Evolutionary conservation across 73 alveolate genomes (phyloP).

Genomic region (Symbiodinium pilosum): DNA sequence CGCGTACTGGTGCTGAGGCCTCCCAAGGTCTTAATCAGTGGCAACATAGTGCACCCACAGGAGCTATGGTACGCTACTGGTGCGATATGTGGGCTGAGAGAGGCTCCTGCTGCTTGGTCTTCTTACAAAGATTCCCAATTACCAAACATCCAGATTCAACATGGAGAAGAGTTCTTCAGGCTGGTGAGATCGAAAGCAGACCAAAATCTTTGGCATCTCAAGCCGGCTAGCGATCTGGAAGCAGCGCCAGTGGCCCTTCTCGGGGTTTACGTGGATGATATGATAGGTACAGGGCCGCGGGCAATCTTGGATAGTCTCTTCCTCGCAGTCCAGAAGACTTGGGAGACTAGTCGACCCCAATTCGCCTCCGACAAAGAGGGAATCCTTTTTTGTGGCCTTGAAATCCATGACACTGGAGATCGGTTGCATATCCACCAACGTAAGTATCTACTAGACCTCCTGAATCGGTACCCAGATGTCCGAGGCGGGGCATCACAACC

Average conservation of each 20-base stretch:
- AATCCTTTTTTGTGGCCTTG: not conserved
- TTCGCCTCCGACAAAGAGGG: not conserved
- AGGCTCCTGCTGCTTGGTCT: not conserved
- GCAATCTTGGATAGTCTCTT: too few species aligned
- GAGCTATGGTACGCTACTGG: not conserved
- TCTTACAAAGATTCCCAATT: too few species aligned
- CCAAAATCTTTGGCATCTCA: too few species aligned
- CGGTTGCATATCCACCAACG: not conserved
- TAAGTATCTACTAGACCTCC: not conserved
- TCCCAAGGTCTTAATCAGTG: not conserved
- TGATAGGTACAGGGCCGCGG: not conserved
- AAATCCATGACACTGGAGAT: not conserved
- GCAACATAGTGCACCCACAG: not conserved
- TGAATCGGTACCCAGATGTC: not conserved
- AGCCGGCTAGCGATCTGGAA: not conserved
- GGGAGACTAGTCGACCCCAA: not conserved
- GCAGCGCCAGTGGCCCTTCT: not conserved
- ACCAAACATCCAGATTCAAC: too few species aligned
- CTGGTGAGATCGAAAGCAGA: too few species aligned
- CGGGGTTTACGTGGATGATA: not conserved
- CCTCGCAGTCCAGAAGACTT: not conserved
- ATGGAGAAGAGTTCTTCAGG: too few species aligned
- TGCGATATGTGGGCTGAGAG: not conserved
- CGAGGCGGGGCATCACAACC: not conserved
- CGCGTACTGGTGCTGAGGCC: not conserved